Evolutionary conservation across 306 rosid species (phyloP).

Genomic region (Lathyrus oleraceus): DNA sequence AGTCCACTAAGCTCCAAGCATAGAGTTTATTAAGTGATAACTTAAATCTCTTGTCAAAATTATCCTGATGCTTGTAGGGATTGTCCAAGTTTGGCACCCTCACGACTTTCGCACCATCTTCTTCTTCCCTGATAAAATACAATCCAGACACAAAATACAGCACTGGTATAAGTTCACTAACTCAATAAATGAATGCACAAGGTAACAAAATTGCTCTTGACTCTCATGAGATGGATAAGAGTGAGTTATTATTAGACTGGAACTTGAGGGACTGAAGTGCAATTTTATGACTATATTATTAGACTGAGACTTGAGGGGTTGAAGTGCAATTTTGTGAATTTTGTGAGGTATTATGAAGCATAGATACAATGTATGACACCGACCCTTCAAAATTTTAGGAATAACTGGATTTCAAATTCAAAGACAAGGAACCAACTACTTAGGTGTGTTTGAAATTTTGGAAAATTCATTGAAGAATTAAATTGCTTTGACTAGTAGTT

Average conservation of each 20-base stretch:
- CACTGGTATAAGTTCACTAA: neutral
- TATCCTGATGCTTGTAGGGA: conserved; percentile 66
- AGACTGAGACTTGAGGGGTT: neutral
- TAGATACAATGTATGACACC: neutral
- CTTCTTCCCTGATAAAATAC: conserved; percentile 54
- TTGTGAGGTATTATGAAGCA: neutral
- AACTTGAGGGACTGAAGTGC: neutral
- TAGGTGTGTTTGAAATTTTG: neutral
- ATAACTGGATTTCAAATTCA: neutral
- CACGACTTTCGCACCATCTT: conserved; percentile 88
- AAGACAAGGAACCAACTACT: too few relatives aligned
- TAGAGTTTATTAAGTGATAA: conserved; percentile 78
- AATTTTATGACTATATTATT: neutral
- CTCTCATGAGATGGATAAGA: too few relatives aligned
- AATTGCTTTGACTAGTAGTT: neutral
- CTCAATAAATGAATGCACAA: neutral
- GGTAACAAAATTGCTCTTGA: neutral
- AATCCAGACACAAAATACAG: neutral
- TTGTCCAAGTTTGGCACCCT: conserved; percentile 77
- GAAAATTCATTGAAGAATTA: neutral
- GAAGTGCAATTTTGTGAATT: neutral
- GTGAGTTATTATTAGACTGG: neutral
- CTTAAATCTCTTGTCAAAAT: conserved; percentile 75
- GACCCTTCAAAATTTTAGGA: neutral
- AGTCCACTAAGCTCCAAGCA: conserved; percentile 82